A percentile compares a stretch with the other conserved stretches of the same genome.
phyloP scores from a whole-genome alignment of 768 basidiomycete species.

The Hericium rajendrae region DNA sequence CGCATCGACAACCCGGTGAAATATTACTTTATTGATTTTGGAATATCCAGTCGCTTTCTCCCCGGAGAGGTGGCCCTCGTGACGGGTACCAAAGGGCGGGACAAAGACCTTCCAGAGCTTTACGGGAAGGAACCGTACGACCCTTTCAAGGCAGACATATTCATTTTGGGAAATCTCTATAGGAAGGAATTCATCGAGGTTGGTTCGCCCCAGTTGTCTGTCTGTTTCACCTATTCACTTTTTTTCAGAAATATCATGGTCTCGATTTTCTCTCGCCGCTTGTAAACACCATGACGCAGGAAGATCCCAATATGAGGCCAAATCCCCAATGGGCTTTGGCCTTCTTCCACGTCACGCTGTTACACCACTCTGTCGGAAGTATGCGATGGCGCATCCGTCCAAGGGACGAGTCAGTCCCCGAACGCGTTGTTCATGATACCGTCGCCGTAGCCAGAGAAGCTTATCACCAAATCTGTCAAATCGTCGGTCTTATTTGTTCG shows the following conservation, averaged over 20 bases:
- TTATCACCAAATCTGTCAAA: no score
- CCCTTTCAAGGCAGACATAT: conserved; percentile 20
- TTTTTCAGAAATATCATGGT: background rate
- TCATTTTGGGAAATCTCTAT: conserved; percentile 17
- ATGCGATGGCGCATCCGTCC: conserved; percentile 8
- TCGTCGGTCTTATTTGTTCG: no score
- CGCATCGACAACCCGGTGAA: conserved; percentile 28
- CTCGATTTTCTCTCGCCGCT: background rate
- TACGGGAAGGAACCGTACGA: conserved; percentile 14
- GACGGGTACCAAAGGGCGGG: conserved; percentile 13
- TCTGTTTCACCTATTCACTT: background rate
- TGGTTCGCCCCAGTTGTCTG: background rate
- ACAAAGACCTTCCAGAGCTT: conserved; percentile 18
- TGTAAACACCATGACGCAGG: background rate
- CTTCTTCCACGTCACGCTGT: no score
- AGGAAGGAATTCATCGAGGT: conserved; percentile 12
- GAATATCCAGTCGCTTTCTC: conserved; percentile 15
- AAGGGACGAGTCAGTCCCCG: conserved; percentile 2
- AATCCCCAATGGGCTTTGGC: no score
- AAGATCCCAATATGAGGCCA: no score
- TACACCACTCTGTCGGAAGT: no score
- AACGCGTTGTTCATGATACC: conserved; percentile 11
- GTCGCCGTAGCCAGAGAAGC: no score
- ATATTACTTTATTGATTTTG: conserved; percentile 31
- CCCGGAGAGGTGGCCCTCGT: conserved; percentile 8